Percentiles rank a stretch among this genome's conserved stretches.
phyloP scores from a whole-genome alignment of 2,329 filamentous ascomycete genomes.

The Colletotrichum tabaci region DNA sequence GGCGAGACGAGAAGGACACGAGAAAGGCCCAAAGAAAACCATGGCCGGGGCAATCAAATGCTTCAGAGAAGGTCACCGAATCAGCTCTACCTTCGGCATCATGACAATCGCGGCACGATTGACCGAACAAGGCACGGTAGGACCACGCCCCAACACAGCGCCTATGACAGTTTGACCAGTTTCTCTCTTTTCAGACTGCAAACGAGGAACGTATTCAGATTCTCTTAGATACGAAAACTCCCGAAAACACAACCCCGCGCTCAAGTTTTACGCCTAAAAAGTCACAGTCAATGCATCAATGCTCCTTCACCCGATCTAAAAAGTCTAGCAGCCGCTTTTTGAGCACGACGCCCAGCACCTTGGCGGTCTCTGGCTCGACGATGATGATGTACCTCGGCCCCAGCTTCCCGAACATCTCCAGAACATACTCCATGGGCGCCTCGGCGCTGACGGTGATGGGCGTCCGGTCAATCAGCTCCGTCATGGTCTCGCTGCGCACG shows the following conservation, averaged over 20 bases:
- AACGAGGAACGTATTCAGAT: background rate
- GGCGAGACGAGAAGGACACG: background rate
- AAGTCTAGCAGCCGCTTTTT: constrained; percentile 65
- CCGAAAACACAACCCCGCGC: background rate
- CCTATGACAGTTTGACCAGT: no score
- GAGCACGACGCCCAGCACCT: constrained; percentile 67
- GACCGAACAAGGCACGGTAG: background rate
- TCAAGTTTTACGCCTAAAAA: no score
- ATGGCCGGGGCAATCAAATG: background rate
- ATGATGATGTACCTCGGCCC: constrained; percentile 69
- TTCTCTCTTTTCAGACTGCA: background rate
- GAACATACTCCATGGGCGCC: constrained; percentile 71
- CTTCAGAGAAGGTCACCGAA: no score
- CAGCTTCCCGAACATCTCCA: constrained; percentile 73
- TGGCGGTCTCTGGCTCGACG: constrained; percentile 65
- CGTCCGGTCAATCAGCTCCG: constrained; percentile 67
- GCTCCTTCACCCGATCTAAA: constrained; percentile 21
- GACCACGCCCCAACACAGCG: background rate
- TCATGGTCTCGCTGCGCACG: constrained; percentile 52
- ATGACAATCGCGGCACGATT: background rate
- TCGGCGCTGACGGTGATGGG: constrained; percentile 64
- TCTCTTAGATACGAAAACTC: no score
- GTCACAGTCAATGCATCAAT: background rate
- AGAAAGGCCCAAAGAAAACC: background rate
- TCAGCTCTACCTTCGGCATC: background rate